phyloP scores from a whole-genome alignment of 306 rosid species.

The Macrotyloma uniflorum region DNA sequence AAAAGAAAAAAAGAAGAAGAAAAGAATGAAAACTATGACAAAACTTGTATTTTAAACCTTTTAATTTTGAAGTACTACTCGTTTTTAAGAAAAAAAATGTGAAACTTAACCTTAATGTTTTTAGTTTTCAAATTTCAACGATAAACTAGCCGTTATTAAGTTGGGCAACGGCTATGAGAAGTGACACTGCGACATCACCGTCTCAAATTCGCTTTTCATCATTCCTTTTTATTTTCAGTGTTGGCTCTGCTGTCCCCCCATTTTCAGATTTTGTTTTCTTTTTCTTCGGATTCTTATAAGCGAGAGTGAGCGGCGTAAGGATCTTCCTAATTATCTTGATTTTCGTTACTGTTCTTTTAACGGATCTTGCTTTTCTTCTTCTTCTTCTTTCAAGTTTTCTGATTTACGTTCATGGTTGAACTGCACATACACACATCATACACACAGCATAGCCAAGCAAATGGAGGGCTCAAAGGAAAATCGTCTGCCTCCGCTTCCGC shows the following conservation, averaged over 20 bases:
- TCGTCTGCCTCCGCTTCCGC: slow-evolving; percentile 28
- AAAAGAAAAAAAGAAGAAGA: too few relatives aligned
- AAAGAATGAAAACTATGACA: neutral
- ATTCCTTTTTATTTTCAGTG: slow-evolving; percentile 5
- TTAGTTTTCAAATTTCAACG: neutral
- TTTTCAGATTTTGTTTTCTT: neutral
- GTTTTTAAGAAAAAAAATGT: neutral
- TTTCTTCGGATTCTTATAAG: neutral
- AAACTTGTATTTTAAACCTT: neutral
- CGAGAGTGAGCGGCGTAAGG: neutral
- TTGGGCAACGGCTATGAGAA: neutral
- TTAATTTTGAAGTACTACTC: neutral
- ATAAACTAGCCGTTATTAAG: neutral
- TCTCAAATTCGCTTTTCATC: neutral
- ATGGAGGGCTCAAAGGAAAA: slow-evolving; percentile 54
- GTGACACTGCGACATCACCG: neutral
- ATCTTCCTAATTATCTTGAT: neutral
- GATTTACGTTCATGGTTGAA: neutral
- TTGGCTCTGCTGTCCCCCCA: neutral
- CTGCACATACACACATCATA: neutral
- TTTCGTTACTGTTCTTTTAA: neutral
- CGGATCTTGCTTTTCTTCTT: neutral
- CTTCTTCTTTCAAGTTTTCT: neutral
- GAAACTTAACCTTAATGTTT: neutral
- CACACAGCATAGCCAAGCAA: neutral